Conservation (phyloP, 495 filamentous ascomycete species). For the Haplographium delicatum region DNA sequence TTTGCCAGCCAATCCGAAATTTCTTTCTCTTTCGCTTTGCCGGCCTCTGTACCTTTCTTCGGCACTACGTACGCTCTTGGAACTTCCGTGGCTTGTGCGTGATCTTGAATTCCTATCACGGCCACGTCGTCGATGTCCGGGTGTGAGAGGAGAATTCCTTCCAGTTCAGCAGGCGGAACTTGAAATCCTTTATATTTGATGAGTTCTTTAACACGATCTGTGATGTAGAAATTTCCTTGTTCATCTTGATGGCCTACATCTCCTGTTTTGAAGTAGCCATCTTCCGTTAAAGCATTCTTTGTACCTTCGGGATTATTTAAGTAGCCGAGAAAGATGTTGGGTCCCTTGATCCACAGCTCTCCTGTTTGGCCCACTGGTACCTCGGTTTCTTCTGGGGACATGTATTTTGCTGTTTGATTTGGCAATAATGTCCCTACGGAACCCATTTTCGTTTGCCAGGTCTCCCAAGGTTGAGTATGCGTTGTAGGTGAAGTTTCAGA, state of each 20-base stretch:
- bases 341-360: slow-evolving; percentile 75
- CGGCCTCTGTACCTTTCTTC: slow-evolving; percentile 40
- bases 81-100: slow-evolving; percentile 68
- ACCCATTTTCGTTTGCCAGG: slow-evolving; percentile 74
- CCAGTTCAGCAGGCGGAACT: slow-evolving; percentile 82
- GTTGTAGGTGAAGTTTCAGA: slow-evolving; percentile 50
- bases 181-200: slow-evolving; percentile 93
- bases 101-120: slow-evolving; percentile 74
- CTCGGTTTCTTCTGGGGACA: slow-evolving; percentile 50
- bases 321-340: slow-evolving; percentile 74
- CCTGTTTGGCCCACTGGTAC: slow-evolving; percentile 48
- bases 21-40: slow-evolving; percentile 52
- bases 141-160: slow-evolving; percentile 69
- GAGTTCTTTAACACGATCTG: slow-evolving; percentile 84
- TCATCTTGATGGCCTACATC: slow-evolving; percentile 57
- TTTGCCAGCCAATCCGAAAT: slow-evolving; percentile 57
- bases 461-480: slow-evolving; percentile 59
- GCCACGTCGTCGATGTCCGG: slow-evolving; percentile 74
- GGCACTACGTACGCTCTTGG: slow-evolving; percentile 80
- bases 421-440: slow-evolving; percentile 76
- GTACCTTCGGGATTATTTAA: slow-evolving; percentile 65
- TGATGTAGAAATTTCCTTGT: slow-evolving; percentile 64
- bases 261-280: slow-evolving; percentile 83
- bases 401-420: slow-evolving; percentile 80
- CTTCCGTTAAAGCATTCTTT: slow-evolving; percentile 55